Base-by-base conservation (phyloP, 2,329 filamentous ascomycete genomes). In the Metarhizium album region DNA sequence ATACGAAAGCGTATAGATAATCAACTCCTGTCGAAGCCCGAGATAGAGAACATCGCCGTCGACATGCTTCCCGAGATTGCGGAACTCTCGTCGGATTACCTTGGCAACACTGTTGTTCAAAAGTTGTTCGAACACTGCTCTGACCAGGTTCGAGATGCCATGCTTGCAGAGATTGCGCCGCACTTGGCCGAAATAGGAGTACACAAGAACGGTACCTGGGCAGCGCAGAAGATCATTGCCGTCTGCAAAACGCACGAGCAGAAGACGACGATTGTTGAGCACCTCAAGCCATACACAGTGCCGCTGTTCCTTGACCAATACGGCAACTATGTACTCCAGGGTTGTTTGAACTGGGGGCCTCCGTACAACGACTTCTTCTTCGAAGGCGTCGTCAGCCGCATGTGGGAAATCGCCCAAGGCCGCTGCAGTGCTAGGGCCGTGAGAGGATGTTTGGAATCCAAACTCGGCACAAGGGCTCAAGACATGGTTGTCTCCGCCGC, bases 161-260 rank as follows among this genome's bases (percentile, higher is more conserved):
- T 98, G 93, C 74, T 98, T 52, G 70, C 74, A 14, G 83, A 90
- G 63, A 95, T 98, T 60, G 82, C 87, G 2, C 90, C 91, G 52
- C 90, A 96, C 64, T 79, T 97, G 65, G 90, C 91, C 24, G 90
- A 97, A 69, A 96, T 97, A 69, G 93, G 93, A 60, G 84, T 96
- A 7, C 93, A 98, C 78, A 98, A 98, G 79, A 98, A 98, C 62
- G 93, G 93, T 55, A 98, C 93, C 1, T 98, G 93, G 93, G 93
- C 93, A 50, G 93, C 93, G 1, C 93, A 98, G 70, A 98, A 97
- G 77, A 97, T 98, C 62, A 97, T 98, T 59, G 91, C 97, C 62
- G 89, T 95, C 6, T 91, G 90, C 66, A 89, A 93, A 70, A 89
- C 86, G 1, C 82, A 86, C 5, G 73, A 75, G 40, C 90, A 97